Evolutionary conservation across 75 land plant genomes (phyloP), one percentile per base, ranked within the genome.

Genomic region (Larix kaempferi): DNA sequence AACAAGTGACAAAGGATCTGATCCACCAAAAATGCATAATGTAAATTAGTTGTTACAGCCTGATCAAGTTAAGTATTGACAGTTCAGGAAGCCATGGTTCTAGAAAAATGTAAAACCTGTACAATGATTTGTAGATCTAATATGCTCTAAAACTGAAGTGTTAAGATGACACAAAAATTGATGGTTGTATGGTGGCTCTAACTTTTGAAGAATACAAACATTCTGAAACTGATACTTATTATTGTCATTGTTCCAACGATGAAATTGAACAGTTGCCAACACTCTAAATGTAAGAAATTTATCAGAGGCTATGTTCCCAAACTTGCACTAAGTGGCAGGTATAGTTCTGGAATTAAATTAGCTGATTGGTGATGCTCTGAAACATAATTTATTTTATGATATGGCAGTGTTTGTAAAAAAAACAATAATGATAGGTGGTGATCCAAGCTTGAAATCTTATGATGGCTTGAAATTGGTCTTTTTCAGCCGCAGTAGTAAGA

Each of bases 1-100:
- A 23, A 95, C 89, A 44, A 95, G 94, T 6, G 98, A 95, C 22
- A 93, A 25, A 15, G 98, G 98, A 77, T 95, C 98, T 95, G 88
- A 69, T 69, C 41, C 73, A 69, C 25, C 54, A 69, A n/a, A 69
- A 78, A 73, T 63, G 37, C 54, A 76, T 37, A 55, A 37, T 5
- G 52, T 69, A 29, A 44, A 23, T n/a, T 41, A 23, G 67, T 19
- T 23, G 22, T 35, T 27, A 12, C 22, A 35, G 23, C 25, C 27
- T 72, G 41, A 78, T 41, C 44, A 72, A 74, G 23, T 23, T 71
- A 74, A 21, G 16, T 29, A 56, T 0, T 25, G 75, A 27, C 22
- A 33, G 39, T 27, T n/a, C 78, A 33, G 23, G 80, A 75, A 25
- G 13, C 49, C 52, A n/a, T 25, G 33, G 74, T n/a, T 8, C 33